phyloP scores from a whole-genome alignment of 2,329 filamentous ascomycete genomes.

The Plectosphaerella sp. region DNA sequence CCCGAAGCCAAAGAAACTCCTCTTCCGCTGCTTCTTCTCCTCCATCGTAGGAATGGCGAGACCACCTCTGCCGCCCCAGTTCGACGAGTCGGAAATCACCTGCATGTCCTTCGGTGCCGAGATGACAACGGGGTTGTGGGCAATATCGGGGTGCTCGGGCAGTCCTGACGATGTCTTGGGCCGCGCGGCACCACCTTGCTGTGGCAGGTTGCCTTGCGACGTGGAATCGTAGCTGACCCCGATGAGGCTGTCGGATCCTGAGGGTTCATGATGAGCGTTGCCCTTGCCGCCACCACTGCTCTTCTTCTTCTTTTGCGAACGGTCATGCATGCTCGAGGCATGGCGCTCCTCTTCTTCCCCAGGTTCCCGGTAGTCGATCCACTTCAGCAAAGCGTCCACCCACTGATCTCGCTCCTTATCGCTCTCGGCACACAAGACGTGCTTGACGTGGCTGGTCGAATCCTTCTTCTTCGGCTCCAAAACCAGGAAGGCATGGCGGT shows the following conservation, averaged over 20 bases:
- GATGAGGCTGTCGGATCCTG: constrained; percentile 44
- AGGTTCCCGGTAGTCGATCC: constrained; percentile 72
- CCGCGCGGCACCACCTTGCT: constrained; percentile 30
- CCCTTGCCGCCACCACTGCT: constrained; percentile 20
- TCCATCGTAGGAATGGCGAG: constrained; percentile 48
- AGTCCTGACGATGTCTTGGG: constrained; percentile 29
- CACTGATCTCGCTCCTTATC: constrained; percentile 88
- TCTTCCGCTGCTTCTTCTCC: constrained; percentile 78
- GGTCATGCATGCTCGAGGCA: constrained; percentile 28
- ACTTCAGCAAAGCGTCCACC: constrained; percentile 85
- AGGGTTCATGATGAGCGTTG: constrained; percentile 27
- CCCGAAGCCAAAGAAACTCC: constrained; percentile 69
- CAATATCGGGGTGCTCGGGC: constrained; percentile 21
- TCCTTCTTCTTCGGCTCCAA: constrained; percentile 97
- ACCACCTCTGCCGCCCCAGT: constrained; percentile 77
- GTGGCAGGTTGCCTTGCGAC: constrained; percentile 46
- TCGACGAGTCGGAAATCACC: constrained; percentile 75
- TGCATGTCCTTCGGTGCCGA: constrained; percentile 82
- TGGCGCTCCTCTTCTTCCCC: constrained; percentile 43
- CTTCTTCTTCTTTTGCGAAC: constrained; percentile 21
- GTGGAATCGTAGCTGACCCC: constrained; percentile 55
- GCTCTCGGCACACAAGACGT: constrained; percentile 93
- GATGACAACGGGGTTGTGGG: constrained; percentile 51
- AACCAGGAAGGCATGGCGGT: constrained; percentile 92
- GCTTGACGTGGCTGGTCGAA: constrained; percentile 78